phyloP scores from a whole-genome alignment of 2,329 filamentous ascomycete genomes.

The Parascedosporium putredinis region DNA sequence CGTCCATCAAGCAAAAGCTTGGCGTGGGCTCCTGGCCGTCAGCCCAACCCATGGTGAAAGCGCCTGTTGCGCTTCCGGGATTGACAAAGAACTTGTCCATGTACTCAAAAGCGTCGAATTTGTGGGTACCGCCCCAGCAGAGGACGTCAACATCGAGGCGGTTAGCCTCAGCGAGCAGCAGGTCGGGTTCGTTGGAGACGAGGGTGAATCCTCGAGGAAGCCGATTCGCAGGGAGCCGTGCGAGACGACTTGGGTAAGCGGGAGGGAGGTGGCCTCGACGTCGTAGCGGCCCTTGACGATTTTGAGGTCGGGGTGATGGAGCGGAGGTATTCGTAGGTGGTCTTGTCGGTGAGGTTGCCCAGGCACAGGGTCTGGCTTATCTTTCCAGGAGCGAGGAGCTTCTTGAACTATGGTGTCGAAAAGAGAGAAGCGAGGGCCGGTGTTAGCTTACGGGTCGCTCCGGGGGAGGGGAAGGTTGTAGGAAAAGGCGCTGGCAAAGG shows the following conservation, averaged over 20 bases:
- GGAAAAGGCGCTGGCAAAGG: background rate
- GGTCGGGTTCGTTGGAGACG: conserved; percentile 55
- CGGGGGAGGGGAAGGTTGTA: background rate
- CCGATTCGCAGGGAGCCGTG: conserved; percentile 56
- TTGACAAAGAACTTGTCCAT: conserved; percentile 68
- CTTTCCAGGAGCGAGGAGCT: conserved; percentile 73
- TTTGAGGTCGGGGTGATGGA: conserved; percentile 60
- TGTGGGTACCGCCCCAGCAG: conserved; percentile 58
- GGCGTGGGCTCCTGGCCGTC: conserved; percentile 61
- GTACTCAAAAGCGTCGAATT: conserved; percentile 62
- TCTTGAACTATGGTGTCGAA: conserved; percentile 65
- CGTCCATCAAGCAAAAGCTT: conserved; percentile 97
- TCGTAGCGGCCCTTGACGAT: conserved; percentile 59
- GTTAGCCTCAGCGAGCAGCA: conserved; percentile 58
- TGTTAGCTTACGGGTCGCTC: background rate
- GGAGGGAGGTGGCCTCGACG: conserved; percentile 55
- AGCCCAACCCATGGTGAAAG: conserved; percentile 48
- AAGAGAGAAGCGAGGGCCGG: background rate
- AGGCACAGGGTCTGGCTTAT: conserved; percentile 74
- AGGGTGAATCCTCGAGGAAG: conserved; percentile 60
- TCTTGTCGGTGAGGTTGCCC: conserved; percentile 69
- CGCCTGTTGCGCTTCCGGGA: conserved; percentile 56
- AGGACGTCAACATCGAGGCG: conserved; percentile 58
- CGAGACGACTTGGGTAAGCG: conserved; percentile 54
- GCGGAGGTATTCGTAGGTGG: conserved; percentile 71